Evolutionary conservation across 2,329 filamentous ascomycete species (phyloP).

Genomic region (Xylariaceae sp.): DNA sequence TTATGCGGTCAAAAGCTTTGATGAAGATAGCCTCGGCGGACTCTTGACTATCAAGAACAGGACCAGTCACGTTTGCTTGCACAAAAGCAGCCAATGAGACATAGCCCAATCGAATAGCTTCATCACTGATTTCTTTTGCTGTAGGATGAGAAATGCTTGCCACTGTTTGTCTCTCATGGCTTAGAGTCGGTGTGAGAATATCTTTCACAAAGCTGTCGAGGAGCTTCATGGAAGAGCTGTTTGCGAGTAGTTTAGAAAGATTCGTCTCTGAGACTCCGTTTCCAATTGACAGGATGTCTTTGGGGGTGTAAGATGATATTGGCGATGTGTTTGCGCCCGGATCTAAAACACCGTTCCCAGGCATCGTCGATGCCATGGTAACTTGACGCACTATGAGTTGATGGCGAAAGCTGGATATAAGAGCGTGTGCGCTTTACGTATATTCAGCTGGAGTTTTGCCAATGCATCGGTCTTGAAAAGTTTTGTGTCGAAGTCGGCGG

Average conservation of each 20-base stretch:
- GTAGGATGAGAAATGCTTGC: not conserved
- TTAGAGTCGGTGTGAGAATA: not conserved
- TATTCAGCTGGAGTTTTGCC: too few relatives aligned
- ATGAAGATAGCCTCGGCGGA: slow-evolving; percentile 29
- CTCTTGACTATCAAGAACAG: slow-evolving; percentile 49
- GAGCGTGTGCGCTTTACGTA: too few relatives aligned
- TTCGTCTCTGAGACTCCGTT: slow-evolving; percentile 1
- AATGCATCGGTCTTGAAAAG: too few relatives aligned
- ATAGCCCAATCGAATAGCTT: slow-evolving; percentile 47
- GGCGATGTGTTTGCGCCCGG: not conserved
- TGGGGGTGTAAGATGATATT: slow-evolving; percentile 1
- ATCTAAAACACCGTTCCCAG: not conserved
- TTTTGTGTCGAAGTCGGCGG: too few relatives aligned
- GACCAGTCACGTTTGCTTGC: slow-evolving; percentile 73
- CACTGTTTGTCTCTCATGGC: not conserved
- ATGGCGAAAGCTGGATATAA: too few relatives aligned
- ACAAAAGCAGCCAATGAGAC: slow-evolving; percentile 68
- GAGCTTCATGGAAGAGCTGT: slow-evolving; percentile 5
- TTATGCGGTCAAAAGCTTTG: slow-evolving; percentile 30
- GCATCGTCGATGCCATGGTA: not conserved
- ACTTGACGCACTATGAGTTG: too few relatives aligned
- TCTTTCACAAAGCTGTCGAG: slow-evolving; percentile 8
- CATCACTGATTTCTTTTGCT: not conserved
- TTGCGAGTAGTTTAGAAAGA: slow-evolving; percentile 3
- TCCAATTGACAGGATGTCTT: slow-evolving; percentile 7